Conservation (phyloP, 768 basidiomycete species). For the Psilocybe azurescens region DNA sequence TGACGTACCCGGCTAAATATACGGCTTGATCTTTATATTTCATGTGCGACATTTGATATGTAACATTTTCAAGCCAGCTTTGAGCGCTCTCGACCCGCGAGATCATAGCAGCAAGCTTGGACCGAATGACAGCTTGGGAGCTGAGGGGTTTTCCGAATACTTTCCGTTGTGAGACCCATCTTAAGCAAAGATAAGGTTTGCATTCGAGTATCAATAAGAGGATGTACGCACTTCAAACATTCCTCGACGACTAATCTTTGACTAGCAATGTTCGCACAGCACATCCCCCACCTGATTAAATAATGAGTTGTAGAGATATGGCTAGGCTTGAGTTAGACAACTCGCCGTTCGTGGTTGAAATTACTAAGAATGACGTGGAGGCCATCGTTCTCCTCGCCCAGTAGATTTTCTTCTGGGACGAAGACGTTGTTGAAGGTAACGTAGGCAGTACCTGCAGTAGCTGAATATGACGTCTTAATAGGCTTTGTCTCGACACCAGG, state of each 20-base stretch:
- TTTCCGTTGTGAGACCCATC: constrained; percentile 80
- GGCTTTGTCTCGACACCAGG: constrained; percentile 74
- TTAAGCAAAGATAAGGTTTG: neutral
- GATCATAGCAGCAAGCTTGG: constrained; percentile 83
- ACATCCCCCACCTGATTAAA: constrained; percentile 68
- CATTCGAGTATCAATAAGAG: neutral
- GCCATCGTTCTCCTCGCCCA: constrained; percentile 57
- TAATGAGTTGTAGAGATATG: constrained; percentile 16
- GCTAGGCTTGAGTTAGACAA: neutral
- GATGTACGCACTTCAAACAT: constrained; percentile 60
- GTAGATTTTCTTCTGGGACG: constrained; percentile 86
- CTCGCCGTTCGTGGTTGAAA: constrained; percentile 92
- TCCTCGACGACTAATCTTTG: constrained; percentile 76
- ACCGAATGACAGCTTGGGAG: constrained; percentile 75
- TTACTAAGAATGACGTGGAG: constrained; percentile 56
- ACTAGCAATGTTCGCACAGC: constrained; percentile 53
- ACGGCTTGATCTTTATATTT: constrained; percentile 76
- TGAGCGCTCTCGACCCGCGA: constrained; percentile 81
- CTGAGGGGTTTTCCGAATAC: constrained; percentile 77
- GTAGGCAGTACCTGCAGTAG: constrained; percentile 85
- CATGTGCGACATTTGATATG: constrained; percentile 90
- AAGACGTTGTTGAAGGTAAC: constrained; percentile 85
- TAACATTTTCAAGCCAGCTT: constrained; percentile 87
- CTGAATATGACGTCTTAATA: constrained; percentile 79
- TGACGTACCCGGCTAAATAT: constrained; percentile 70